Base-by-base conservation (phyloP, 1,284 basidiomycete species). In the Trametes versicolor region DNA sequence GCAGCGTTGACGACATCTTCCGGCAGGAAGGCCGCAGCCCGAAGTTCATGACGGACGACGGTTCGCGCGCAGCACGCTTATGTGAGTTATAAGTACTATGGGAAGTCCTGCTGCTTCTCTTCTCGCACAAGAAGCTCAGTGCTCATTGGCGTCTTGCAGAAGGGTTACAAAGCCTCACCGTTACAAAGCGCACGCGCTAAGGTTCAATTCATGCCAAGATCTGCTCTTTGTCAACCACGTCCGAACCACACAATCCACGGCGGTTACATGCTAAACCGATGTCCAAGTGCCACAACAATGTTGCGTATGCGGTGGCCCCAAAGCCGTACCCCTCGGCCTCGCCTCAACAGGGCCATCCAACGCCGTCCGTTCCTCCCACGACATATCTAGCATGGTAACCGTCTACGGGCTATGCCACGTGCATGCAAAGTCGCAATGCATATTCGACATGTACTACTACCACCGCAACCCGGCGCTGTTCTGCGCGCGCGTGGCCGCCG, bases 301-400 rank as follows among this genome's bases (percentile, higher is more conserved):
- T 48, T n/a, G 41, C 1, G 41, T 4, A 39, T 39, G 37, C 37
- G 13, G 10, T 19, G 15, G 41, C 19, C 19, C 41, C 41, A 43
- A 17, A 17, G 41, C 19, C 23, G 23, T 12, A 48, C 21, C 10
- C 6, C 2, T 25, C 45, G 23, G 25, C 3, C 21, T 25, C 45
- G 25, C 45, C 45, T 48, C 25, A 15, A 12, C 45, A 23, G 21
- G 19, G 43, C 8, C 43, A 23, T 45, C 43, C 43, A 45, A 45
- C 43, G 43, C 43, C 43, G 43, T 36, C 50, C 6, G 13, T 27
- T 49, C 25, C 48, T 49, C 25, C 6, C 27, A 8, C 50, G 32
- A 36, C 50, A 51, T 51, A 51, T n/a, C 19, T 36, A n/a, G 50
- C 32, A 32, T n/a, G 27, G 50, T n/a, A n/a, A 51, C 50, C 29